These are phyloP conservation scores for Fomitopsis pinicola DNA, from an alignment of 1,284 basidiomycete genomes.

Conservation along the genomic window DNA sequence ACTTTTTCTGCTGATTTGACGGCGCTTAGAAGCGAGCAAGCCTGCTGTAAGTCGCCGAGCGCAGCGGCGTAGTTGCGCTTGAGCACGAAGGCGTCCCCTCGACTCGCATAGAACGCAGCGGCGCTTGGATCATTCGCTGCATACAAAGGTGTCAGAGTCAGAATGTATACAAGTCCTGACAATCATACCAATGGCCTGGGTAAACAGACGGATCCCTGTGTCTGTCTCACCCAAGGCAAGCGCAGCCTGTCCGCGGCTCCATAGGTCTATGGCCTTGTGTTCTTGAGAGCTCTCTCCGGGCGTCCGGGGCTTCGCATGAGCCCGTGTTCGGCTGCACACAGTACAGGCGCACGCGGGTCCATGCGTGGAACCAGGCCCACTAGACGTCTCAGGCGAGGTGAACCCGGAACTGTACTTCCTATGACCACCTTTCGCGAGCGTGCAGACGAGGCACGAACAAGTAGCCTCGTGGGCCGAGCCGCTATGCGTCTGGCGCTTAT, in stretches of 20 bases:
- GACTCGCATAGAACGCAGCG: background rate
- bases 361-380: background rate
- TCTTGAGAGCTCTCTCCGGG: background rate
- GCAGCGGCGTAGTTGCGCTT: background rate
- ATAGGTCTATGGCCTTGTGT: background rate
- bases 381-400: background rate
- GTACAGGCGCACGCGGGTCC: background rate
- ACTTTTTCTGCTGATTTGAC: background rate
- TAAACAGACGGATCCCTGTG: background rate
- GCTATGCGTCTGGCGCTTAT: background rate
- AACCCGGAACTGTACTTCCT: background rate
- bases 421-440: background rate
- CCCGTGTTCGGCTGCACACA: background rate
- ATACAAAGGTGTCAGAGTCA: background rate
- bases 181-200: slow-evolving; percentile 7
- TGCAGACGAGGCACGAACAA: background rate
- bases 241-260: background rate
- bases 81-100: background rate
- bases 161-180: too few species aligned
- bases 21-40: background rate
- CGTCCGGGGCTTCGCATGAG: background rate
- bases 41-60: background rate
- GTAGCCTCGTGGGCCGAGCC: background rate
- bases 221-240: background rate
- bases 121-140: background rate